phyloP scores from a whole-genome alignment of 805 yeast species.

The Zygoascus tannicola region DNA sequence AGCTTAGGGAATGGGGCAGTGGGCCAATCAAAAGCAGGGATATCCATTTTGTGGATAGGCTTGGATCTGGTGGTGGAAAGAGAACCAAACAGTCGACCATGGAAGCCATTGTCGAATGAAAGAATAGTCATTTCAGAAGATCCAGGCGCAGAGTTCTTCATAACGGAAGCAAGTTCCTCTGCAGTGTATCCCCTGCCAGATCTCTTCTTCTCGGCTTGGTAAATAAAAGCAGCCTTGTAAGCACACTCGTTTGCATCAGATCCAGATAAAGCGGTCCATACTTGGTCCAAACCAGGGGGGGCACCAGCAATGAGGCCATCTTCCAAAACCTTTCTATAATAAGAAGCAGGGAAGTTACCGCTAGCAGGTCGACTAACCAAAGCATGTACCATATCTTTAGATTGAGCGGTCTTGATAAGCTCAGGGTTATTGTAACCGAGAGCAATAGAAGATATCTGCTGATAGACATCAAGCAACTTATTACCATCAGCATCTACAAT shows the following conservation, averaged over 20 bases:
- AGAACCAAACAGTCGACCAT: conserved; percentile 89
- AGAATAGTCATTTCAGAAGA: conserved; percentile 78
- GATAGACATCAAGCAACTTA: conserved; percentile 60
- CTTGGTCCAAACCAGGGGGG: conserved; percentile 63
- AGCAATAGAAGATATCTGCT: conserved; percentile 79
- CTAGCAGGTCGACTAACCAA: conserved; percentile 77
- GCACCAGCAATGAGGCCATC: conserved; percentile 63
- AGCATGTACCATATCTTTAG: conserved; percentile 63
- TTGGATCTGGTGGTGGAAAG: conserved; percentile 88
- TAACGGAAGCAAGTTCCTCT: conserved; percentile 63
- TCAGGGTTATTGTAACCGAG: conserved; percentile 82
- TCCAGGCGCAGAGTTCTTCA: conserved; percentile 82
- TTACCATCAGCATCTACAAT: conserved; percentile 77
- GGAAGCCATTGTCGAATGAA: conserved; percentile 85
- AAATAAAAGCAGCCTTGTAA: conserved; percentile 80
- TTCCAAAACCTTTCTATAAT: conserved; percentile 38
- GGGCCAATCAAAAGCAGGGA: conserved; percentile 96
- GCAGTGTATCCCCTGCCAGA: conserved; percentile 47
- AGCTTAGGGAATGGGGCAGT: conserved; percentile 85
- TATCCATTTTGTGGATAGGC: conserved; percentile 79
- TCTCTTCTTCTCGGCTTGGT: conserved; percentile 61
- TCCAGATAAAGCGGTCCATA: conserved; percentile 78
- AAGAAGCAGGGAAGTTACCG: conserved; percentile 70
- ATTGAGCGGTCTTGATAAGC: conserved; percentile 55
- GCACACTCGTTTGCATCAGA: conserved; percentile 87